A percentile compares a stretch with the other conserved stretches of the same genome.
Evolutionary conservation across 768 basidiomycete species (phyloP).

Genomic region (Sistotremastrum niveocremeum): DNA sequence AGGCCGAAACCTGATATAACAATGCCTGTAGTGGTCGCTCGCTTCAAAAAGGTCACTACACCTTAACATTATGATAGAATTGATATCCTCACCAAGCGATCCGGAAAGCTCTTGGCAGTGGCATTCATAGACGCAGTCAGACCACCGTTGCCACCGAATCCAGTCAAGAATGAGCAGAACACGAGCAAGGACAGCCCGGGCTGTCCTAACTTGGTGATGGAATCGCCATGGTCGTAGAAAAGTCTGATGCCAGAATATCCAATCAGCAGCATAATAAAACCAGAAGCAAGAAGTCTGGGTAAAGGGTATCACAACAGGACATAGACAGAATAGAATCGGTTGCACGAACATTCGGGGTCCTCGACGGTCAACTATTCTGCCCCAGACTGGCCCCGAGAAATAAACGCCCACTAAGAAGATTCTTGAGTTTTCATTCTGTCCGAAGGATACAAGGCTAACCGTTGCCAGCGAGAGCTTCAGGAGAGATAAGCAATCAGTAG

Average conservation of each 20-base stretch:
- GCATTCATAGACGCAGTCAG: constrained; percentile 60
- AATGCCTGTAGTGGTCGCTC: constrained; percentile 62
- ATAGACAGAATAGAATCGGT: background rate
- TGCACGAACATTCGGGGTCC: constrained; percentile 42
- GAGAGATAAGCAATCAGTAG: background rate
- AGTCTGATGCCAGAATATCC: constrained; percentile 68
- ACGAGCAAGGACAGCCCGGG: constrained; percentile 39
- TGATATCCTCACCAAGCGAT: constrained; percentile 39
- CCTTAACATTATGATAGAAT: background rate
- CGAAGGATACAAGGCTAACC: constrained; percentile 25
- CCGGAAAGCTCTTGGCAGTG: constrained; percentile 73
- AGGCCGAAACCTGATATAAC: constrained; percentile 84
- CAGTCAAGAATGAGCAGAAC: constrained; percentile 56
- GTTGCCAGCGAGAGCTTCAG: constrained; percentile 45
- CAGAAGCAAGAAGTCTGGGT: constrained; percentile 39
- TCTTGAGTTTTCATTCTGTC: background rate
- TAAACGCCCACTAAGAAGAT: constrained; percentile 55
- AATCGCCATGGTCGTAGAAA: constrained; percentile 46
- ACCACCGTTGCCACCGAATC: constrained; percentile 64
- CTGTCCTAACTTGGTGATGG: constrained; percentile 24
- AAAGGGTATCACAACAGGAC: background rate
- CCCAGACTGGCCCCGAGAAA: constrained; percentile 62
- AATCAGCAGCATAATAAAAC: constrained; percentile 43
- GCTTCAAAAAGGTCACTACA: constrained; percentile 22
- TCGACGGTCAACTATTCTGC: constrained; percentile 57